Base-by-base conservation (phyloP, 2,329 filamentous ascomycete genomes). In the Clarireedia paspali region DNA sequence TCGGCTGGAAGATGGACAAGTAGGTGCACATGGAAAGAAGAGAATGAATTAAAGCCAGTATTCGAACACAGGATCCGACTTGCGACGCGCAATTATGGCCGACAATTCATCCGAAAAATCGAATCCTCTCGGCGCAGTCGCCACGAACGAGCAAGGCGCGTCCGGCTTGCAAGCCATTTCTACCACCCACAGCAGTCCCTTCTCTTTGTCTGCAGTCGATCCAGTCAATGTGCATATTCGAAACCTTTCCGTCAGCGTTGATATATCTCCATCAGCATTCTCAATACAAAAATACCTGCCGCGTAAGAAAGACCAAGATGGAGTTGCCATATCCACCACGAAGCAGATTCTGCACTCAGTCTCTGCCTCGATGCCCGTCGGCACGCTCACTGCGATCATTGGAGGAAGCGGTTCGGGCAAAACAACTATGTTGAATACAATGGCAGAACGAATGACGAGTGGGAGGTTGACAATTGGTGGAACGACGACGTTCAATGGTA, bases 391-490 rank as follows among this genome's bases (percentile, higher is more conserved):
- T 0, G 87, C 87, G 7, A 89, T 91, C 53, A 83, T 91, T 56
- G 87, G 87, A 9, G 85, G 86, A 3, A 86, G 83, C 64, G 87
- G 87, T 20, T 86, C 82, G 1, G 87, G 87, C 0, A 90, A 90
- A 72, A 88, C 84, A 3, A 86, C 83, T 0, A 71, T 88, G 56
- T 73, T 91, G 36, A 91, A 89, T 67, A 80, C 83, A 20, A 78
- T 90, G 72, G 84, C 87, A 10, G 82, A 87, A 61, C 79, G 87
- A 36, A 81, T 89, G 68, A 74, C 77, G 10, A 81, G 79, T 62
- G 70, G 74, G 0, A 70, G 77, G 7, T 65, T 82, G 15, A 70
- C 70, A 2, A 76, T 80, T 30, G 72, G 75, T 3, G 87, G 87
- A 0, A 67, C 70, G 3, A 77, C 77, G 0, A 78, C 76, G 0